phyloP scores from a whole-genome alignment of 352 stramenopile genomes.

The Phytophthora europaea region DNA sequence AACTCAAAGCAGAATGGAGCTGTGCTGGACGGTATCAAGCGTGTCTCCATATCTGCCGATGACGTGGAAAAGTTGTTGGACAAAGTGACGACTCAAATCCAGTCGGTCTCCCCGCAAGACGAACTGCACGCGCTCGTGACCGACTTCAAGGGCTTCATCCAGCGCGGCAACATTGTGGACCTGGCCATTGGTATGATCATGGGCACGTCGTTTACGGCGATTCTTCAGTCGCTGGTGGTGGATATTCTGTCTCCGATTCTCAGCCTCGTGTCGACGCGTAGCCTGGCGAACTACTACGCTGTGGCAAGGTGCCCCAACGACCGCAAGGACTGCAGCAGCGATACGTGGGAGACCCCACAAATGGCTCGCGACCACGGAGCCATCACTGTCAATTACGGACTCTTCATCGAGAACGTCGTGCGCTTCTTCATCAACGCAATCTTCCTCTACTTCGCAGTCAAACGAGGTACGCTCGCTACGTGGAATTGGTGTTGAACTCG shows the following conservation, averaged over 20 bases:
- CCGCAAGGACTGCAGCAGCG: conserved; percentile 42
- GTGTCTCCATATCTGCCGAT: conserved; percentile 4
- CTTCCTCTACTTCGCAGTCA: conserved; percentile 73
- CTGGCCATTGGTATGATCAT: conserved; percentile 70
- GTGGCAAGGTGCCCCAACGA: conserved; percentile 53
- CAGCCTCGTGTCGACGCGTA: conserved; percentile 69
- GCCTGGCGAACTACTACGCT: conserved; percentile 62
- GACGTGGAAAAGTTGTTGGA: conserved; percentile 19
- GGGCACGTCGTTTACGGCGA: conserved; percentile 64
- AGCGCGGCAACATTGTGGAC: conserved; percentile 72
- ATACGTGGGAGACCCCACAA: conserved; percentile 60
- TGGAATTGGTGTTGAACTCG: neutral
- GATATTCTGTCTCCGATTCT: conserved; percentile 70
- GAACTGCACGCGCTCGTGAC: conserved; percentile 20
- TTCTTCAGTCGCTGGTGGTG: conserved; percentile 72
- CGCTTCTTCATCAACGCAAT: conserved; percentile 74
- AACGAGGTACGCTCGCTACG: conserved; percentile 48
- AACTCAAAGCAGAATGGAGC: neutral
- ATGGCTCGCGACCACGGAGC: conserved; percentile 56
- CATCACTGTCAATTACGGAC: conserved; percentile 69
- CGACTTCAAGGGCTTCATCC: conserved; percentile 71
- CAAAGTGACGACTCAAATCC: conserved; percentile 12
- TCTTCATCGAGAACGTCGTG: conserved; percentile 69
- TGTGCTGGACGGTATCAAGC: neutral
- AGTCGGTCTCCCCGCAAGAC: conserved; percentile 10